phyloP scores from a whole-genome alignment of 2,329 filamentous ascomycete genomes.

The Fusarium subtropicale region DNA sequence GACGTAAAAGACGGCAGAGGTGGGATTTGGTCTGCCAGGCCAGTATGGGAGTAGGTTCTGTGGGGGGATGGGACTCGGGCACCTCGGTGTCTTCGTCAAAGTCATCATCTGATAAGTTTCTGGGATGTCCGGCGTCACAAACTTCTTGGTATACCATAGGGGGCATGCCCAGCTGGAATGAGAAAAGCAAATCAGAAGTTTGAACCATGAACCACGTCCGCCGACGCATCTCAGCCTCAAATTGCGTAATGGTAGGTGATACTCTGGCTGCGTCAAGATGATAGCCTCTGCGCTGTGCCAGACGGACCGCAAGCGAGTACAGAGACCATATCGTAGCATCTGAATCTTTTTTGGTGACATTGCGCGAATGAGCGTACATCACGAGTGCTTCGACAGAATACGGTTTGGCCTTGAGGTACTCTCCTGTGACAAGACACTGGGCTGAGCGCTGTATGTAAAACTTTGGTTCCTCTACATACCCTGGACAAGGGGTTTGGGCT shows the following conservation, averaged over 20 bases:
- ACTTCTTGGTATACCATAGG: slow-evolving; percentile 61
- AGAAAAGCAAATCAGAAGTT: slow-evolving; percentile 61
- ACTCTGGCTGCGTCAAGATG: slow-evolving; percentile 61
- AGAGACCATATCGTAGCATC: slow-evolving; percentile 61
- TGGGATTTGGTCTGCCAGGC: slow-evolving; percentile 58
- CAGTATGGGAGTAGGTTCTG: slow-evolving; percentile 58
- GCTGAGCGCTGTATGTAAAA: slow-evolving; percentile 54
- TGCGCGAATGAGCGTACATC: slow-evolving; percentile 58
- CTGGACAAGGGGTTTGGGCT: slow-evolving; percentile 44
- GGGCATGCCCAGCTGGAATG: slow-evolving; percentile 65
- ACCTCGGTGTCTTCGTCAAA: slow-evolving; percentile 61
- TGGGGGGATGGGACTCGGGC: slow-evolving; percentile 56
- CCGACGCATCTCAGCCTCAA: slow-evolving; percentile 64
- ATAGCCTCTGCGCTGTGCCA: slow-evolving; percentile 65
- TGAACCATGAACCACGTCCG: slow-evolving; percentile 62
- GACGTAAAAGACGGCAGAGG: slow-evolving; percentile 58
- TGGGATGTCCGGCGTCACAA: slow-evolving; percentile 59
- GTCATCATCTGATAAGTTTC: slow-evolving; percentile 62
- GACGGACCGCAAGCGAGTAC: slow-evolving; percentile 59
- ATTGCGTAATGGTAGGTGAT: slow-evolving; percentile 56
- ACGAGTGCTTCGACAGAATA: slow-evolving; percentile 63
- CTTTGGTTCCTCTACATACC: slow-evolving; percentile 42
- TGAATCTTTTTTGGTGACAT: slow-evolving; percentile 56
- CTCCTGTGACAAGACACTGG: slow-evolving; percentile 61
- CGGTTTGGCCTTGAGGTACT: slow-evolving; percentile 59